Conservation (phyloP, 1,284 basidiomycete genomes). For the Ganoderma leucocontextum region DNA sequence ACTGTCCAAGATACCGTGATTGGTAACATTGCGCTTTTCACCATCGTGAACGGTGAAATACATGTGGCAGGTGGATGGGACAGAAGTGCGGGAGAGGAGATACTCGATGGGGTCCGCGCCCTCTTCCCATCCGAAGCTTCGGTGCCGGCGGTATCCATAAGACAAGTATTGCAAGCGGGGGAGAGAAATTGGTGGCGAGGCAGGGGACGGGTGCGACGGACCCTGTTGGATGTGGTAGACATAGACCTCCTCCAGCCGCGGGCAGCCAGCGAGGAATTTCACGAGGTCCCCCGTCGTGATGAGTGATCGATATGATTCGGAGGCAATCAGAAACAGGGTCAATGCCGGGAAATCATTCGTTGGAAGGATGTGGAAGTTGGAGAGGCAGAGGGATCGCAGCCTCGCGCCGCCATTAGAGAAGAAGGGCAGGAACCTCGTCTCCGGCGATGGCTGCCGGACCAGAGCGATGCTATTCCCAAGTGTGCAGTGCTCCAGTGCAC, state of each 20-base stretch:
- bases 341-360: conserved; percentile 6
- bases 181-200: neutral
- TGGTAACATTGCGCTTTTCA: neutral
- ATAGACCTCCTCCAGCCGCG: conserved; percentile 7
- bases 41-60: neutral
- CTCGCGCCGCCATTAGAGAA: neutral
- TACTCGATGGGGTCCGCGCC: neutral
- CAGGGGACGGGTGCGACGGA: too few species aligned
- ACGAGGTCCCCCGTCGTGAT: conserved; percentile 1
- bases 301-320: neutral
- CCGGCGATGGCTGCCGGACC: neutral
- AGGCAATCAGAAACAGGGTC: neutral
- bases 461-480: too few species aligned
- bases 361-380: neutral
- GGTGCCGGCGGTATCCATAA: neutral
- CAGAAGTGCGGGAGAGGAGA: neutral
- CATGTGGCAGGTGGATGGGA: conserved; percentile 10
- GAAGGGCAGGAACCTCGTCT: neutral
- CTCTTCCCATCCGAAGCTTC: neutral
- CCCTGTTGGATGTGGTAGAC: neutral
- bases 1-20: neutral
- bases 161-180: conserved; percentile 5
- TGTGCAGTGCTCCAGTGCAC: neutral
- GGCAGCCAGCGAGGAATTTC: conserved; percentile 10
- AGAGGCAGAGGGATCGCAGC: conserved; percentile 11